These are phyloP conservation scores for Mixia osmundae DNA, from an alignment of 1,284 basidiomycete genomes.

Conservation along the genomic window DNA sequence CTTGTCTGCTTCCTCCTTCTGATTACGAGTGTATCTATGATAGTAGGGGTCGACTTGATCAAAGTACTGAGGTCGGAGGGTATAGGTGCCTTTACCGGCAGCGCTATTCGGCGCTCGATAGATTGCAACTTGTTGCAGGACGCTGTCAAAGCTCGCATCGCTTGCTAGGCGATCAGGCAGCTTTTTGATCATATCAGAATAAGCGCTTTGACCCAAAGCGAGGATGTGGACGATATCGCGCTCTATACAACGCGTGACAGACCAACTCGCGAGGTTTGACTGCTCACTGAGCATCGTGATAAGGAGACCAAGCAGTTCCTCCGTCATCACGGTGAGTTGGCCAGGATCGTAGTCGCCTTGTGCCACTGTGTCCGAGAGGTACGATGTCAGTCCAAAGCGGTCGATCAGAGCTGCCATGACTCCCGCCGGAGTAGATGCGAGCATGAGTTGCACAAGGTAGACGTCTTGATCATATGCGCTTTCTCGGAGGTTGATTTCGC, in stretches of 20 bases:
- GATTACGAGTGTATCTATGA: constrained; percentile 85
- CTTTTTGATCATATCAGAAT: constrained; percentile 75
- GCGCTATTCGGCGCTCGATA: constrained; percentile 58
- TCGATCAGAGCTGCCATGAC: constrained; percentile 70
- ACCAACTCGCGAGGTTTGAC: constrained; percentile 45
- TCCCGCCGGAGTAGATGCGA: constrained; percentile 21
- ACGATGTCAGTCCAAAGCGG: constrained; percentile 56
- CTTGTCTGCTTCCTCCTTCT: constrained; percentile 76
- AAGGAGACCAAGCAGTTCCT: constrained; percentile 72
- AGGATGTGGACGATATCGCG: constrained; percentile 79
- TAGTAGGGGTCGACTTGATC: constrained; percentile 88
- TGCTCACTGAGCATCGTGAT: constrained; percentile 71
- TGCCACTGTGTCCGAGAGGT: constrained; percentile 38
- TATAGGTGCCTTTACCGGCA: constrained; percentile 61
- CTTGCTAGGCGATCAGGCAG: constrained; percentile 76
- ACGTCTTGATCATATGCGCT: constrained; percentile 93
- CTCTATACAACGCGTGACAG: constrained; percentile 41
- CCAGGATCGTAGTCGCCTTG: constrained; percentile 34
- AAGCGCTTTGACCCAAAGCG: constrained; percentile 64
- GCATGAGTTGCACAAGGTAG: constrained; percentile 53
- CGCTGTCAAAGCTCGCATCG: constrained; percentile 57
- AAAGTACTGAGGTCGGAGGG: constrained; percentile 58
- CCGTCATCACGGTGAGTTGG: constrained; percentile 62
- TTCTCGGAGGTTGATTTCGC: constrained; percentile 84
- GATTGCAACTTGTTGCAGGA: constrained; percentile 52